Conservation (phyloP, 305 asterid genomes). For the Solanum hybrid region DNA sequence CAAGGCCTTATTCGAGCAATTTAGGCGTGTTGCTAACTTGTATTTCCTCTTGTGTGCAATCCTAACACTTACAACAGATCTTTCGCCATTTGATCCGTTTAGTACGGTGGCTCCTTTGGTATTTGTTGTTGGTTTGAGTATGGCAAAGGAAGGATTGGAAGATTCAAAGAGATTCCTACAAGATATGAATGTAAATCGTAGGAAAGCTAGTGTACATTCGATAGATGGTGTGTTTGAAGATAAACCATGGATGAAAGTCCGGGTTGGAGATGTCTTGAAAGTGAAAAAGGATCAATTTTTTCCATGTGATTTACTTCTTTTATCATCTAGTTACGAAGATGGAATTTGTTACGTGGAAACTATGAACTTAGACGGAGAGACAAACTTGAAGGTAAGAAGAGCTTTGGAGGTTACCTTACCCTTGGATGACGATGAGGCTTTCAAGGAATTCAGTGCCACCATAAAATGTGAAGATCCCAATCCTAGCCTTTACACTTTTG, state of each 20-base stretch:
- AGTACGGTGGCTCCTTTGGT: slow-evolving; percentile 70
- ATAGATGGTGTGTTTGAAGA: slow-evolving; percentile 41
- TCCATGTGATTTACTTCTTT: slow-evolving; percentile 78
- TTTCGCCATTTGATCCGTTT: slow-evolving; percentile 66
- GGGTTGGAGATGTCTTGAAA: slow-evolving; percentile 78
- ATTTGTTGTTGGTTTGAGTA: slow-evolving; percentile 77
- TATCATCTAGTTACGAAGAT: slow-evolving; percentile 87
- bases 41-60: slow-evolving; percentile 70
- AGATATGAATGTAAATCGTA: slow-evolving; percentile 59
- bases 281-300: slow-evolving; percentile 82
- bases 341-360: slow-evolving; percentile 91
- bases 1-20: slow-evolving; percentile 77
- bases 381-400: slow-evolving; percentile 74
- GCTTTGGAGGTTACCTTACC: slow-evolving; percentile 51
- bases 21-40: slow-evolving; percentile 82
- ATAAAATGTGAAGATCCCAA: slow-evolving; percentile 87
- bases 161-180: slow-evolving; percentile 83
- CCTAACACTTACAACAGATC: slow-evolving; percentile 45
- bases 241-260: slow-evolving; percentile 74
- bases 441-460: slow-evolving; percentile 51
- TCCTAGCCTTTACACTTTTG: slow-evolving; percentile 72
- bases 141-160: slow-evolving; percentile 86
- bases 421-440: slow-evolving; percentile 52
- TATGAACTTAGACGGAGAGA: slow-evolving; percentile 90
- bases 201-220: slow-evolving; percentile 49